A percentile compares a stretch with the other conserved stretches of the same genome.
phyloP scores from a whole-genome alignment of 371 early-diverging fungal species.

The Batrachochytrium dendrobatidis region DNA sequence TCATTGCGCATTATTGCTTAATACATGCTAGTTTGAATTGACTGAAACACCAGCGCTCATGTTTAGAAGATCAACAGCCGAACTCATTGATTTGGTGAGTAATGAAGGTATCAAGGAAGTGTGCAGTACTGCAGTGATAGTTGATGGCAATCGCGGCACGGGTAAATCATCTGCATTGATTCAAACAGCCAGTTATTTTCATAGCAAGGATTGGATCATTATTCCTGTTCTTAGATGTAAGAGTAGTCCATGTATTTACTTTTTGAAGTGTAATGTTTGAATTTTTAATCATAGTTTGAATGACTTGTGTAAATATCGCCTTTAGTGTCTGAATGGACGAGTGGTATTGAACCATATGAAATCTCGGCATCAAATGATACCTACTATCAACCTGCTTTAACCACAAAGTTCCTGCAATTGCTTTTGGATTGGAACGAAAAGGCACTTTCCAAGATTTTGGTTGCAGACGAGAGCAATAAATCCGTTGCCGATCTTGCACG shows the following conservation, averaged over 20 bases:
- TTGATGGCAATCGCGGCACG: slow-evolving; percentile 25
- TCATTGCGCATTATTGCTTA: neutral
- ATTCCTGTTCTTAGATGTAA: slow-evolving; percentile 36
- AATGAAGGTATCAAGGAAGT: neutral
- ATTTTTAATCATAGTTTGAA: slow-evolving; percentile 52
- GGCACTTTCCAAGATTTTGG: neutral
- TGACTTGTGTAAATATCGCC: slow-evolving; percentile 41
- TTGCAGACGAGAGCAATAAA: neutral
- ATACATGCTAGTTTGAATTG: neutral
- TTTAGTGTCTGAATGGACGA: neutral
- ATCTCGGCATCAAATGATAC: neutral
- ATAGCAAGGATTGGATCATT: slow-evolving; percentile 35
- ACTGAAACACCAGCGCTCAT: slow-evolving; percentile 7
- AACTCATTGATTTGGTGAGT: slow-evolving; percentile 11
- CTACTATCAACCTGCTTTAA: neutral
- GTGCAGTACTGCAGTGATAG: neutral
- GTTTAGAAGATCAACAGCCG: slow-evolving; percentile 11
- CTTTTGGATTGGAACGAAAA: neutral
- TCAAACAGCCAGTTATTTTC: slow-evolving; percentile 35
- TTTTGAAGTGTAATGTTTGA: slow-evolving; percentile 33
- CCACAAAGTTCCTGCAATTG: neutral
- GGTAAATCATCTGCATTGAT: slow-evolving; percentile 36
- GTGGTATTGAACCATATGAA: neutral
- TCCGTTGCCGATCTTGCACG: neutral
- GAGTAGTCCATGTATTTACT: slow-evolving; percentile 25